A percentile compares a stretch with the other conserved stretches of the same genome.
These are phyloP conservation scores for Pleurotus pulmonarius DNA, from an alignment of 768 basidiomycete genomes.

Conservation along the genomic window DNA sequence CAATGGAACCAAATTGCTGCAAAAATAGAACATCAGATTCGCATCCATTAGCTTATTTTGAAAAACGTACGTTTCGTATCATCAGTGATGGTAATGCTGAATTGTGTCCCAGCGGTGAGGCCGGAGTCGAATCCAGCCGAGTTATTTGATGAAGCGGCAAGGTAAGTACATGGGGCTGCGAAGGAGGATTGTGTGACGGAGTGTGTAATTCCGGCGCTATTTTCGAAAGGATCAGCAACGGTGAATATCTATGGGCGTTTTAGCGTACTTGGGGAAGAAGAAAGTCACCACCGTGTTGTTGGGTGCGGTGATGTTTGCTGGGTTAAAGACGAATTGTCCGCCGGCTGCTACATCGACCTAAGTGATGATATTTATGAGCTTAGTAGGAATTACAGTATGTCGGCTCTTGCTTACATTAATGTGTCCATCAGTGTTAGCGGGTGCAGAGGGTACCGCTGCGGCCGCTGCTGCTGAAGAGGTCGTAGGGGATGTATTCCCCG, in stretches of 20 bases:
- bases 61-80: conserved; percentile 38
- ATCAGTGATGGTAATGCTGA: conserved; percentile 45
- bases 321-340: conserved; percentile 37
- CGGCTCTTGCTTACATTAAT: conserved; percentile 27
- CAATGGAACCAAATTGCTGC: conserved; percentile 60
- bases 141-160: conserved; percentile 32
- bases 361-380: background rate
- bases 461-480: conserved; percentile 16
- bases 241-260: no score
- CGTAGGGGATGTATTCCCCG: conserved; percentile 9
- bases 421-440: conserved; percentile 28
- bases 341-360: conserved; percentile 42
- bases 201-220: conserved; percentile 35
- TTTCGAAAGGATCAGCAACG: no score
- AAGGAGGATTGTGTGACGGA: conserved; percentile 59
- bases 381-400: background rate
- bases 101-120: conserved; percentile 31
- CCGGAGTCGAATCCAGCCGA: conserved; percentile 55
- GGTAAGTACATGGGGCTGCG: conserved; percentile 45
- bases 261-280: conserved; percentile 43
- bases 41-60: background rate
- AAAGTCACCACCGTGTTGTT: conserved; percentile 53
- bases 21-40: background rate
- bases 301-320: conserved; percentile 40
- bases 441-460: conserved; percentile 33